Evolutionary conservation across 83 land plant genomes (phyloP), one percentile per base, ranked within the genome.

Genomic region (Picea mariana): DNA sequence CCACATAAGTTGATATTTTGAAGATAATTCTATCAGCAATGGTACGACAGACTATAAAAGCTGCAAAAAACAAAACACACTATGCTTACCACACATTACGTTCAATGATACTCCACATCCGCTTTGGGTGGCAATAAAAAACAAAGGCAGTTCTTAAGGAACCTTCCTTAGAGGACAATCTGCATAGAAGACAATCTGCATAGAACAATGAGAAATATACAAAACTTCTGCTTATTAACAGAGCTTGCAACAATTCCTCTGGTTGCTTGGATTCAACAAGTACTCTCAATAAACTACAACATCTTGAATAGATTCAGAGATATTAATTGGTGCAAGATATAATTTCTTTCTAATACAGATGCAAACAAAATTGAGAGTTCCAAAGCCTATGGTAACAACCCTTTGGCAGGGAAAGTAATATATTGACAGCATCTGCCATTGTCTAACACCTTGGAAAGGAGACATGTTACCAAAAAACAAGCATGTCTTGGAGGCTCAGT

Each of bases 351-450:
- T 47, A 75, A 49, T 23, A 21, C 11, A 75, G 21, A 24, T 21
- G 59, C 24, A 47, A 75, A 49, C 77, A 75, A 75, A 75, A 75
- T 75, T 75, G 58, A 75, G 77, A 75, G 58, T 47, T 75, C 16
- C 77, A 75, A 47, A 75, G 27, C 23, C 26, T 11, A 49, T 75
- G 77, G 77, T 23, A 75, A 75, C 12, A 23, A 13, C 59, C 58
- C 77, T 44, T 44, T 75, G 5, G 27, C 47, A 47, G 27, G 47
- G 59, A 17, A 40, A 71, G 75, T 69, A 69, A 73, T 75, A 75
- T 24, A 55, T 3, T 55, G 59, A 23, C 77, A 49, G 16, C 77
- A 42, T 47, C 58, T 49, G 58, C 77, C 59, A 75, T 47, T 75
- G 59, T 47, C 12, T n/a, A 42, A 49, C 77, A 75, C 52, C 20